Evolutionary conservation across 2,329 filamentous ascomycete genomes (phyloP).

Genomic region (Aspergillus viridinutans): DNA sequence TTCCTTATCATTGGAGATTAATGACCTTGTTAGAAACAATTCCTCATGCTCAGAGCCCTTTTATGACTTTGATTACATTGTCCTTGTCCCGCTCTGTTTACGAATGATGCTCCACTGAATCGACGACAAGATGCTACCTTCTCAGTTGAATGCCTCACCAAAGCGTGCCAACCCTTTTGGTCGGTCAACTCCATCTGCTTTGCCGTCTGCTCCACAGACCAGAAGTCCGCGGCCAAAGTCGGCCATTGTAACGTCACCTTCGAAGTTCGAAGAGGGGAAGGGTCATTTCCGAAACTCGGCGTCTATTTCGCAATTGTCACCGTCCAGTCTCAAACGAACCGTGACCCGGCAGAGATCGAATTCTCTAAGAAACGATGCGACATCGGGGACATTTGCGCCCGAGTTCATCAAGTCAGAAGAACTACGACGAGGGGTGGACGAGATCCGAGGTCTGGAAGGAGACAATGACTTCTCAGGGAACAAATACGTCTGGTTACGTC

Average conservation of each 20-base stretch:
- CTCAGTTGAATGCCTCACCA: slow-evolving; percentile 60
- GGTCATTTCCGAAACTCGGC: slow-evolving; percentile 68
- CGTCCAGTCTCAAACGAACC: slow-evolving; percentile 40
- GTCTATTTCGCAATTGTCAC: slow-evolving; percentile 51
- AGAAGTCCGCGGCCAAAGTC: slow-evolving; percentile 63
- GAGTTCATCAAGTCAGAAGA: slow-evolving; percentile 92
- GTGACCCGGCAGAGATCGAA: slow-evolving; percentile 49
- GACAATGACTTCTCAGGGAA: slow-evolving; percentile 99
- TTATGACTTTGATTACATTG: not conserved
- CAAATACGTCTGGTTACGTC: slow-evolving; percentile 95
- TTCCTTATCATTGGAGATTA: not conserved
- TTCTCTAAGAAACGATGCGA: slow-evolving; percentile 61
- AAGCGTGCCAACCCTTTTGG: slow-evolving; percentile 79
- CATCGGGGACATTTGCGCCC: slow-evolving; percentile 84
- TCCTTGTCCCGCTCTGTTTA: slow-evolving; percentile 1
- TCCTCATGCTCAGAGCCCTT: slow-evolving; percentile 4
- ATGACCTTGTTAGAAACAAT: not conserved
- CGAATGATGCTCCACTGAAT: slow-evolving; percentile 29
- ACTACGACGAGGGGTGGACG: slow-evolving; percentile 54
- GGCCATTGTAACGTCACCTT: slow-evolving; percentile 62
- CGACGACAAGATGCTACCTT: slow-evolving; percentile 46
- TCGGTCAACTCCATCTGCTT: slow-evolving; percentile 53
- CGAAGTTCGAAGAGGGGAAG: slow-evolving; percentile 37
- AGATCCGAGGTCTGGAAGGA: slow-evolving; percentile 74
- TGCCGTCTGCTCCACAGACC: slow-evolving; percentile 55